Base-by-base conservation (phyloP, 1,284 basidiomycete genomes). In the Naganishia liquefaciens region DNA sequence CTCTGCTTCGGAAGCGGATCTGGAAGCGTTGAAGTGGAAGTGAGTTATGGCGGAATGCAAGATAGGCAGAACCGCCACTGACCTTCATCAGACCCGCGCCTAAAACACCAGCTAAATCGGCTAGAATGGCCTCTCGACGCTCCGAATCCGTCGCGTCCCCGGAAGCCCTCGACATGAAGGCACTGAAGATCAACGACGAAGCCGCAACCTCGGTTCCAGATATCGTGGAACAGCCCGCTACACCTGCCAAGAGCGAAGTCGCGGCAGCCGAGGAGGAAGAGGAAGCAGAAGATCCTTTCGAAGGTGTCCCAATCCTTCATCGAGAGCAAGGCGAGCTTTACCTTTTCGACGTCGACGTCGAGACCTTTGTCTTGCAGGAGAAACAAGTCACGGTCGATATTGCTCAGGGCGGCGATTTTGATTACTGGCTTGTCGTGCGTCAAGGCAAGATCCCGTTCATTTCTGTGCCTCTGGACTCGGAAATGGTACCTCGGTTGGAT, bases 11-110 rank as follows among this genome's bases (percentile, higher is more conserved):
- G 89, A 91, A 70, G 76, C 81, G 3, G 87, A 90, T 58, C 80
- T 93, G 30, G 84, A 88, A 54, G 85, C 89, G 69, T 88, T 93
- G 70, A 84, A 90, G 37, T 90, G 86, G 84, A 83, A 83, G 89
- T 90, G 69, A 75, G 88, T 83, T 13, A 54, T 25, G 9, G 19
- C 13, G 9, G 10, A 13, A 2, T 58, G 21, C 10, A 37, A 13
- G 33, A 37, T 37, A 37, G 10, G 33, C 33, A 37, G 30, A 5
- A 33, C 30, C 30, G 30, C 30, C 9, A 37, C 33, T 37, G 33
- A 37, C 19, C 44, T 3, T 47, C 15, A 17, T 10, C 39, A 63
- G 62, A 30, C 62, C 62, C 7, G 52, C 50, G 5, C 53, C 62
- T 5, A 63, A 63, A 52, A 63, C 62, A 13, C 64, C 64, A 42